Conservation (phyloP, 306 rosid species). For the Myrica gale region DNA sequence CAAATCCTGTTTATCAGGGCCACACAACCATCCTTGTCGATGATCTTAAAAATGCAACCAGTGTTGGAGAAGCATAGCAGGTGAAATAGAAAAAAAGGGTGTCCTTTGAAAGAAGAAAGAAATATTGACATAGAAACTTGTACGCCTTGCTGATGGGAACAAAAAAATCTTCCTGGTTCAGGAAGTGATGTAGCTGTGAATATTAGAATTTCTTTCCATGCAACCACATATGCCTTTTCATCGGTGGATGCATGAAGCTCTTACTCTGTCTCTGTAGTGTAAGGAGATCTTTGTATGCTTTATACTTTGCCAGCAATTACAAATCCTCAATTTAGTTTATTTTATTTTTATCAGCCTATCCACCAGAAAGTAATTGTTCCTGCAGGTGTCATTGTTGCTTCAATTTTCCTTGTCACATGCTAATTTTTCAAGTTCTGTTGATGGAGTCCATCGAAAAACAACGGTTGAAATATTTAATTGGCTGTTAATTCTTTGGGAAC, state of each 20-base stretch:
- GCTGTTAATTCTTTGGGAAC: slow-evolving; percentile 89
- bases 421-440: slow-evolving; percentile 31
- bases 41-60: not conserved
- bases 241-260: not conserved
- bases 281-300: not conserved
- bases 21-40: too few relatives aligned
- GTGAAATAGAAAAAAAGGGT: not conserved
- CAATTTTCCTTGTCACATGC: slow-evolving; percentile 48
- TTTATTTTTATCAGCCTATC: not conserved
- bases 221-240: not conserved
- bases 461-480: slow-evolving; percentile 57
- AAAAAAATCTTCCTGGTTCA: not conserved
- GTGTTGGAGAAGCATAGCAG: not conserved
- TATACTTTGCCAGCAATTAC: not conserved
- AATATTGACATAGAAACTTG: not conserved
- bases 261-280: not conserved
- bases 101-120: not conserved
- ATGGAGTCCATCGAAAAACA: slow-evolving; percentile 39
- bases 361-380: slow-evolving; percentile 3
- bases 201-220: not conserved
- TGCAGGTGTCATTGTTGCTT: slow-evolving; percentile 77
- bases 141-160: not conserved
- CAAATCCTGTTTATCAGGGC: not conserved
- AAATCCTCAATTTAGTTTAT: too few relatives aligned
- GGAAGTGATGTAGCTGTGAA: not conserved